Percentiles rank a stretch among this genome's conserved stretches.
These are phyloP conservation scores for Rehmannia glutinosa DNA, from an alignment of 257 asterid genomes.

Conservation along the genomic window DNA sequence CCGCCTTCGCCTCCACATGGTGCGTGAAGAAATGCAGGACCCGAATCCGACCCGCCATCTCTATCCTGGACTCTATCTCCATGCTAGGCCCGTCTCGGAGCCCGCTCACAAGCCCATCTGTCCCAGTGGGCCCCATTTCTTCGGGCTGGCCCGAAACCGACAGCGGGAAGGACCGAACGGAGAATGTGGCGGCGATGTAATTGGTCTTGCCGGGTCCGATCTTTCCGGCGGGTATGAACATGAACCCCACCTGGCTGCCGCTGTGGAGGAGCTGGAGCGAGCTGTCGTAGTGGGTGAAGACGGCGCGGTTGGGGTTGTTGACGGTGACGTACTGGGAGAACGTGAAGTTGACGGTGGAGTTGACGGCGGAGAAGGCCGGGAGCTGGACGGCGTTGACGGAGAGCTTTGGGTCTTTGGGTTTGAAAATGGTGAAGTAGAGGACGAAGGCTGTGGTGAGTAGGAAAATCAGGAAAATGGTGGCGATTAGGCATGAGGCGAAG, in stretches of 20 bases:
- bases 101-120: conserved; percentile 52
- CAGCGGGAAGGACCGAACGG: conserved; percentile 63
- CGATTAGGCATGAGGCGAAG: conserved; percentile 71
- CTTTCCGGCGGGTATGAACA: conserved; percentile 89
- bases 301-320: conserved; percentile 71
- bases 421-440: conserved; percentile 72
- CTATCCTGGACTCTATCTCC: conserved; percentile 74
- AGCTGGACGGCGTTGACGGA: conserved; percentile 66
- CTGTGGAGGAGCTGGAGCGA: conserved; percentile 68
- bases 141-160: conserved; percentile 28
- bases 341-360: conserved; percentile 73
- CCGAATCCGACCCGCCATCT: conserved; percentile 81
- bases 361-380: conserved; percentile 64
- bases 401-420: conserved; percentile 57
- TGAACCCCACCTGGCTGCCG: conserved; percentile 70
- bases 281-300: conserved; percentile 81
- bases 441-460: conserved; percentile 37
- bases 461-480: conserved; percentile 64
- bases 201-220: conserved; percentile 54
- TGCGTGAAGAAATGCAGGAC: conserved; percentile 62
- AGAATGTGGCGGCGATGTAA: conserved; percentile 81
- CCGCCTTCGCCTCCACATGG: conserved; percentile 58
- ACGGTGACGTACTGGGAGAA: conserved; percentile 72
- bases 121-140: conserved; percentile 35
- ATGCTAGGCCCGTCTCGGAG: conserved; percentile 52